These are phyloP conservation scores for Mycosphaerella arachidis DNA, from an alignment of 2,329 filamentous ascomycete species.

Conservation along the genomic window DNA sequence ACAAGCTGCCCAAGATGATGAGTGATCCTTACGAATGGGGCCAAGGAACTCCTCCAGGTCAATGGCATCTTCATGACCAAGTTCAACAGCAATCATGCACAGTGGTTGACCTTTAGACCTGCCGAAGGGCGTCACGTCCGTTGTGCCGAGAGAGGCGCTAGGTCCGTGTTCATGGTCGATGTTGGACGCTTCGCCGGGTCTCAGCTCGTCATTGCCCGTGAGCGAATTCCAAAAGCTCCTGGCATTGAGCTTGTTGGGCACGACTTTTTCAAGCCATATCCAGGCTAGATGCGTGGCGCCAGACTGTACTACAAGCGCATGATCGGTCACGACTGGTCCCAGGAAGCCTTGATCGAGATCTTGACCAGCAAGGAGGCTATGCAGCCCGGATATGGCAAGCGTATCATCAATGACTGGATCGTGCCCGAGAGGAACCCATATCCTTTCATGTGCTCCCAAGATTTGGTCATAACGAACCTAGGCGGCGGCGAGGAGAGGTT, in stretches of 20 bases:
- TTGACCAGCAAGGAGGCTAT: conserved; percentile 23
- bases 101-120: conserved; percentile 5
- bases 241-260: conserved; percentile 23
- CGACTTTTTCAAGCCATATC: conserved; percentile 33
- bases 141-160: neutral
- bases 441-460: conserved; percentile 4
- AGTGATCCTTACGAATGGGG: conserved; percentile 1
- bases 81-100: neutral
- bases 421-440: conserved; percentile 22
- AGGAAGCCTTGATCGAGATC: conserved; percentile 27
- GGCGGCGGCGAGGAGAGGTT: conserved; percentile 4
- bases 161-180: conserved; percentile 10
- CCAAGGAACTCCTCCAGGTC: neutral
- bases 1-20: conserved; percentile 7
- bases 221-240: conserved; percentile 3
- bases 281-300: conserved; percentile 22
- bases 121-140: conserved; percentile 1
- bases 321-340: conserved; percentile 33
- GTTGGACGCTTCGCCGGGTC: conserved; percentile 4
- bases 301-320: conserved; percentile 27
- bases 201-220: neutral
- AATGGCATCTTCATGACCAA: conserved; percentile 6
- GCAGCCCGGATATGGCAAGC: conserved; percentile 30
- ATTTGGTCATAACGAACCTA: conserved; percentile 7
- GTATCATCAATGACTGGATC: conserved; percentile 33